Base-by-base conservation (phyloP, 2,329 filamentous ascomycete species). In the Aspergillus amoenus region DNA sequence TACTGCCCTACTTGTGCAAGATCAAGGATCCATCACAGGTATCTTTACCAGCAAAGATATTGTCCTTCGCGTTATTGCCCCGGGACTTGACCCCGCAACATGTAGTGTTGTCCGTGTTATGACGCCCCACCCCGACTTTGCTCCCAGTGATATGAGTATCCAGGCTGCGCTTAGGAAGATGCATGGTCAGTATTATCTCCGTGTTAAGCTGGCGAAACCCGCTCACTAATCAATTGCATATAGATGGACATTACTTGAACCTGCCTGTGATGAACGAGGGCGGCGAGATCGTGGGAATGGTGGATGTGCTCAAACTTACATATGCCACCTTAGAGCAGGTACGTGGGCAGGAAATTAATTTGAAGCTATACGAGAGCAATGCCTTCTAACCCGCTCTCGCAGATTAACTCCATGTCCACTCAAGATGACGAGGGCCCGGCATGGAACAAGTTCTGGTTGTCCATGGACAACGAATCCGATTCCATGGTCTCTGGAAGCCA, bases 31-130 rank as follows among this genome's bases (percentile, higher is more conserved):
- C 43, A 97, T 99, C 71, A 99, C 94, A 53, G 94, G 94, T 78
- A 99, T 99, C 72, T 99, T 99, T 74, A 99, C 94, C 58, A 97
- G 94, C 81, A 99, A 99, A 80, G 94, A 99, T 78, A 93, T 99
- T 50, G 94, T 99, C 58, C 84, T 99, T 57, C 91, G 94, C 75
- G 94, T 99, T 59, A 99, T 99, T 78, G 94, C 94, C 54, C 94
- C 94, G 49, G 94, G 94, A 17, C 83, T 99, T 58, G 94, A 99
- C 74, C 94, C 94, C 45, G 84, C 87, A 59, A 97, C 89, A 70
- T 99, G 94, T 83, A 97, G 93, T 73, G 94, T 99, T 60, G 93
- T 99, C 64, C 88, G 94, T 67, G 94, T 99, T 65, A 99, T 99
- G 94, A 99, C 94, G 34, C 94, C 94, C 63, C 94, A 99, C 73